Base-by-base conservation (phyloP, 495 filamentous ascomycete genomes). In the Aspergillus kassunensis region DNA sequence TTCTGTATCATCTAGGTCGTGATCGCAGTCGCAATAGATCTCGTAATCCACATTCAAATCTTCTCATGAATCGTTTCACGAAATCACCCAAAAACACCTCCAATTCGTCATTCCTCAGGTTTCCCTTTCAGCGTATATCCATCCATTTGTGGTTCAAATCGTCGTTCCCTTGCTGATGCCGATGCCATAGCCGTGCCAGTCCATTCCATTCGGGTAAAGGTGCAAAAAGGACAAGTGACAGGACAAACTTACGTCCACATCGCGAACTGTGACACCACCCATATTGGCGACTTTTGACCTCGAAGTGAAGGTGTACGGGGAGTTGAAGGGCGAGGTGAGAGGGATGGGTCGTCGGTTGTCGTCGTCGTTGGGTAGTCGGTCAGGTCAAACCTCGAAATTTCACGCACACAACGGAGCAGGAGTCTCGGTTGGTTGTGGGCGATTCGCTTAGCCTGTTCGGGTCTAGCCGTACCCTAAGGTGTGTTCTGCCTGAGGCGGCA, bases 201-300 rank as follows among this genome's bases (percentile, higher is more conserved):
- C 24, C 37, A 40, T n/a, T n/a, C n/a, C n/a, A n/a, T n/a, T n/a
- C n/a, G 44, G 20, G 45, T 49, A 29, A 18, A 52, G 34, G 42
- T 37, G 23, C 36, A 46, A 18, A 36, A 60, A 49, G 43, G 58
- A 55, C 49, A 53, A 55, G 57, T 60, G 58, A 65, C 56, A 40
- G 43, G 45, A 41, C 52, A 67, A n/a, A 83, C 86, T 78, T 83
- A 90, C 89, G 80, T 91, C 88, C 71, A 92, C 88, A 81, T 92
- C 88, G 73, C 88, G 89, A 75, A 92, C 88, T 66, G 80, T 84
- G 74, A 89, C 82, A 77, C 88, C 88, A 76, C 86, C 80, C 88
- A 92, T 92, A 68, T 77, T 89, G 75, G 79, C 81, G 79, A 78
- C 78, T 71, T 72, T 44, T 51, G 45, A 62, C 62, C 59, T 64